phyloP scores from a whole-genome alignment of 2,329 filamentous ascomycete genomes.

The Cryphonectria parasitica region DNA sequence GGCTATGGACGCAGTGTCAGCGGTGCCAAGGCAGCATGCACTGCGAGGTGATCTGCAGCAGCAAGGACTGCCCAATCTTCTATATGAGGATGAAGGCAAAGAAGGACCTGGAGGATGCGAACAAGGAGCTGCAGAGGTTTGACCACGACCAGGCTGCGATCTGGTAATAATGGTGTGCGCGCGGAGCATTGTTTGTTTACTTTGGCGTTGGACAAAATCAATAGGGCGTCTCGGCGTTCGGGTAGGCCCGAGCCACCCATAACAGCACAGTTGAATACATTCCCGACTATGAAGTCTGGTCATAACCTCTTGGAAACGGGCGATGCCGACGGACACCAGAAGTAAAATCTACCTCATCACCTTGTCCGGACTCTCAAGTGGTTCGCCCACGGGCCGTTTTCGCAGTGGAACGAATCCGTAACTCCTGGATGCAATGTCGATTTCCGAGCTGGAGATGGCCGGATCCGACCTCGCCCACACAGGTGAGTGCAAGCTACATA shows the following conservation, averaged over 20 bases:
- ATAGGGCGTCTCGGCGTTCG: not conserved
- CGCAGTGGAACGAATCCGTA: slow-evolving; percentile 14
- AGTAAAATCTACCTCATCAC: slow-evolving; percentile 15
- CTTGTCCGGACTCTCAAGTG: not conserved
- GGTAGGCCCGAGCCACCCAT: not conserved
- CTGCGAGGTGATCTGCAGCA: slow-evolving; percentile 96
- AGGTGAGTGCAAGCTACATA: not conserved
- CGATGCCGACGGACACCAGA: not conserved
- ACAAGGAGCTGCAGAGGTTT: slow-evolving; percentile 87
- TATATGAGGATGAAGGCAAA: slow-evolving; percentile 99
- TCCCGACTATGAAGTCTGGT: not conserved
- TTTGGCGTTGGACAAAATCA: not conserved
- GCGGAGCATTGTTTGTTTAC: not conserved
- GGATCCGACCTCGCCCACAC: slow-evolving; percentile 21
- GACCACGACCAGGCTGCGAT: slow-evolving; percentile 79
- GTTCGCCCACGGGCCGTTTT: slow-evolving; percentile 20
- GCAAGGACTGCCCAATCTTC: slow-evolving; percentile 96
- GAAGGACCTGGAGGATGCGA: slow-evolving; percentile 95
- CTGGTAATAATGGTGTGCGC: slow-evolving; percentile 45
- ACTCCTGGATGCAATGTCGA: slow-evolving; percentile 9
- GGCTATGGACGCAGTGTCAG: slow-evolving; percentile 98
- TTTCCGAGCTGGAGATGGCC: slow-evolving; percentile 25
- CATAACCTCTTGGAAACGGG: not conserved
- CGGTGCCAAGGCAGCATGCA: slow-evolving; percentile 97
- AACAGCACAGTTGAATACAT: not conserved